Evolutionary conservation across 768 basidiomycete species (phyloP).

Genomic region (Asterophora lycoperdoides): DNA sequence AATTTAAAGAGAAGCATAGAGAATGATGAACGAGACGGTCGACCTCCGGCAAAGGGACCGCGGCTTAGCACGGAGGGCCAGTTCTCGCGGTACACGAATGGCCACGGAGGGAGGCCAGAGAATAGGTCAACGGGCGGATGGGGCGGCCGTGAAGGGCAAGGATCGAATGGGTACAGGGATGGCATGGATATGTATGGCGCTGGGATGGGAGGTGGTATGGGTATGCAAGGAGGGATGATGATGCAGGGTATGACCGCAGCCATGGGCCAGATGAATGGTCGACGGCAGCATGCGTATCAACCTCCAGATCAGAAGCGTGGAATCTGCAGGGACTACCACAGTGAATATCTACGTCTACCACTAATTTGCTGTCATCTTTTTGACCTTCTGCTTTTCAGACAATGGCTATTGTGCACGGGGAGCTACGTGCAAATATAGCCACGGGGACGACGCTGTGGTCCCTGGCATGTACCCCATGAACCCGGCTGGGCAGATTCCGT

Average conservation of each 20-base stretch:
- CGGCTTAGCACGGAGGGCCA: slow-evolving; percentile 61
- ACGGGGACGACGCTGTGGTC: slow-evolving; percentile 83
- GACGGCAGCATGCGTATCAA: slow-evolving; percentile 57
- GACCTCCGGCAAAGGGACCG: slow-evolving; percentile 66
- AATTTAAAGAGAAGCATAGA: slow-evolving; percentile 63
- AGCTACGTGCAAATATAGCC: slow-evolving; percentile 85
- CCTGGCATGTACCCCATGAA: slow-evolving; percentile 63
- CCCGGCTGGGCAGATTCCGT: slow-evolving; percentile 47
- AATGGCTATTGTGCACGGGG: slow-evolving; percentile 90
- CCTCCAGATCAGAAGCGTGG: slow-evolving; percentile 73
- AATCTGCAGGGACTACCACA: slow-evolving; percentile 89
- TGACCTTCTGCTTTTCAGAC: slow-evolving; percentile 43
- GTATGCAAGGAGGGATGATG: slow-evolving; percentile 29
- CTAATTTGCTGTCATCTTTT: neutral
- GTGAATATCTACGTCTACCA: slow-evolving; percentile 45
- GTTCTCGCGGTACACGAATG: slow-evolving; percentile 58
- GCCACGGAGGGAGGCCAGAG: slow-evolving; percentile 27
- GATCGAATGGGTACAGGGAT: slow-evolving; percentile 32
- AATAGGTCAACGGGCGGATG: slow-evolving; percentile 38
- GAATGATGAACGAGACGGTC: slow-evolving; percentile 56
- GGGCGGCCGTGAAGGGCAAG: slow-evolving; percentile 32
- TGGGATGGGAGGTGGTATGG: slow-evolving; percentile 28
- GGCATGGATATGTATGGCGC: slow-evolving; percentile 28
- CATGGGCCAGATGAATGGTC: slow-evolving; percentile 36
- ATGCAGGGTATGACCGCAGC: slow-evolving; percentile 30